A percentile compares a stretch with the other conserved stretches of the same genome.
Evolutionary conservation across 306 rosid genomes (phyloP).

Genomic region (Lablab purpureus): DNA sequence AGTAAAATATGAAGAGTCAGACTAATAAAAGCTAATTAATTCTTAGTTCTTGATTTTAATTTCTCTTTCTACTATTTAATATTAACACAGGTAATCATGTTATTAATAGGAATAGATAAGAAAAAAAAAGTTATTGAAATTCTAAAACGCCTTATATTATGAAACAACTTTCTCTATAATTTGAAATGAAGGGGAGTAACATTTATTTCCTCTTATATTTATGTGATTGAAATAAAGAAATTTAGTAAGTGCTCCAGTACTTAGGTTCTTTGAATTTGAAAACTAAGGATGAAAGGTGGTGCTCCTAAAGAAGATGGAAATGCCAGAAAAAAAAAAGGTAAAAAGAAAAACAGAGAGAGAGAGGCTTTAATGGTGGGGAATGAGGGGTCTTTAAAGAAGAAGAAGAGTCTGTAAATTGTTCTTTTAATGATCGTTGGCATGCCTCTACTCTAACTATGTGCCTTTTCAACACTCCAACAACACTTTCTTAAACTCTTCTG

Average conservation of each 20-base stretch:
- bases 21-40: too few relatives aligned
- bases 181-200: too few relatives aligned
- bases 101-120: too few relatives aligned
- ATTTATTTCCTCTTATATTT: neutral
- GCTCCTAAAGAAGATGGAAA: conserved; percentile 38
- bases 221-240: too few relatives aligned
- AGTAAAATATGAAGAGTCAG: too few relatives aligned
- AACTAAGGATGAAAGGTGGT: conserved; percentile 15
- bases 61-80: too few relatives aligned
- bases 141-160: too few relatives aligned
- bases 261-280: conserved; percentile 44
- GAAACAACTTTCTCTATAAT: too few relatives aligned
- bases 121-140: too few relatives aligned
- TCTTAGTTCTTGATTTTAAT: too few relatives aligned
- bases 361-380: conserved; percentile 45
- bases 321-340: conserved; percentile 40
- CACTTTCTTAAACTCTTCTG: too few relatives aligned
- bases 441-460: neutral
- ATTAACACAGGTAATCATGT: too few relatives aligned
- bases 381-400: conserved; percentile 14
- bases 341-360: conserved; percentile 21
- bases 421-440: conserved; percentile 38
- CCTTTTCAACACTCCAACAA: neutral
- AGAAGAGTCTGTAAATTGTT: conserved; percentile 49
- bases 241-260: neutral